Conservation (phyloP, 768 basidiomycete genomes). For the Cystobasidium tubakii region DNA sequence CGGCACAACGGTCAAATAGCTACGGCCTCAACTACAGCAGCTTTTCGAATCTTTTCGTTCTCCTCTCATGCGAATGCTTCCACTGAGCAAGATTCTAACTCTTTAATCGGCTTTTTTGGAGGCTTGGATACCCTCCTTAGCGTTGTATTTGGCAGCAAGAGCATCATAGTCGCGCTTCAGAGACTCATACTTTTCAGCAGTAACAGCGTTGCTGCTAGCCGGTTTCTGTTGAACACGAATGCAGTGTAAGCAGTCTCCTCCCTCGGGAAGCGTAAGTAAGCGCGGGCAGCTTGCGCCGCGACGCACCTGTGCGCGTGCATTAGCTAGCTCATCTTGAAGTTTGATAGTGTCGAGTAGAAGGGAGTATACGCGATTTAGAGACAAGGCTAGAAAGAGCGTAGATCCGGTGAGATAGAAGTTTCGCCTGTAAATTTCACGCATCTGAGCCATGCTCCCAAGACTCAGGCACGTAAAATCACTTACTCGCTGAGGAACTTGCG, state of each 20-base stretch:
- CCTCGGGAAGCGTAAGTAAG: neutral
- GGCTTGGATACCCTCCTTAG: neutral
- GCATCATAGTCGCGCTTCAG: conserved; percentile 36
- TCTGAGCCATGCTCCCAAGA: conserved; percentile 41
- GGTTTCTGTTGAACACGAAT: neutral
- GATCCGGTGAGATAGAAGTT: conserved; percentile 84
- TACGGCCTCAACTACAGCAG: too few species aligned
- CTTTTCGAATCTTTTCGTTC: too few species aligned
- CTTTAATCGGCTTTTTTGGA: conserved; percentile 38
- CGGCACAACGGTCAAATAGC: too few species aligned
- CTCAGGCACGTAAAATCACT: conserved; percentile 45
- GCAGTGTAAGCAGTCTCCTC: too few species aligned
- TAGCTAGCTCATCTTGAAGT: conserved; percentile 77
- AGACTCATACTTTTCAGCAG: conserved; percentile 30
- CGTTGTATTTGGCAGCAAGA: conserved; percentile 34
- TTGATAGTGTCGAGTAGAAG: conserved; percentile 86
- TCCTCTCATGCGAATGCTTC: too few species aligned
- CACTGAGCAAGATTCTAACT: neutral
- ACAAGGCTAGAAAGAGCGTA: conserved; percentile 89
- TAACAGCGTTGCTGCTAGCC: neutral
- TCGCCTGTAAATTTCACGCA: conserved; percentile 67
- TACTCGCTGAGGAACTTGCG: conserved; percentile 77
- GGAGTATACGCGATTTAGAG: conserved; percentile 85
- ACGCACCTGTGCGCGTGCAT: conserved; percentile 62
- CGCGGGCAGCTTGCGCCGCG: neutral